Evolutionary conservation across 495 filamentous ascomycete genomes (phyloP), one percentile per base, ranked within the genome.

Genomic region (Staphylotrichum tortipilum): DNA sequence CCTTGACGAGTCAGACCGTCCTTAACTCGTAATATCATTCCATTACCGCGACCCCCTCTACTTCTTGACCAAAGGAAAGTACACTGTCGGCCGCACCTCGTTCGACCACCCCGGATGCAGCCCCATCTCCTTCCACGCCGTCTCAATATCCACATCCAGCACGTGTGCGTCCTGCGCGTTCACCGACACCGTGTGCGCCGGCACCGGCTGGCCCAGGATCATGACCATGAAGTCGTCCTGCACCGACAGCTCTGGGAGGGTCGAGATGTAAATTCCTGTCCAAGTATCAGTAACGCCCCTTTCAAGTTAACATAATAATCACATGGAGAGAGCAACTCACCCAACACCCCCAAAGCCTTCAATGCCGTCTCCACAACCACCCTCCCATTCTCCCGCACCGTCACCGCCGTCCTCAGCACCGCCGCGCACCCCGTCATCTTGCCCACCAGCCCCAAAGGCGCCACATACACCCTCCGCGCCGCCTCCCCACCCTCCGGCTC

Each of bases 381-480:
- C 33, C 70, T 63, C 3, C 85, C 81, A 36, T 78, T 82, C 22
- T 78, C 68, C 9, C 77, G 67, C 7, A 81, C 57, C 21, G 69
- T 73, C 12, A 80, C 74, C n/a, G 75, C 71, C 11, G 72, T 81
- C 8, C 63, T 68, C 2, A 84, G 58, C 12, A 96, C 71, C 0
- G 88, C 92, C 0, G 86, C 89, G 2, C 82, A 80, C 7, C 89
- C 92, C 3, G 89, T 88, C 83, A 97, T 94, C 63, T 95, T 94
- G 14, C 77, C 86, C 19, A 95, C 54, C 3, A 98, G 68, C 9
- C 92, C 92, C 3, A 98, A 65, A n/a, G 84, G 78, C 1, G 84
- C 84, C 11, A 87, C 54, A n/a, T n/a, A n/a, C n/a, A n/a, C n/a
- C n/a, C n/a, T n/a, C 49, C 57, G 58, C 4, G 71, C 68, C 23